phyloP scores from a whole-genome alignment of 768 basidiomycete genomes.

The Rhizopogon vulgaris region DNA sequence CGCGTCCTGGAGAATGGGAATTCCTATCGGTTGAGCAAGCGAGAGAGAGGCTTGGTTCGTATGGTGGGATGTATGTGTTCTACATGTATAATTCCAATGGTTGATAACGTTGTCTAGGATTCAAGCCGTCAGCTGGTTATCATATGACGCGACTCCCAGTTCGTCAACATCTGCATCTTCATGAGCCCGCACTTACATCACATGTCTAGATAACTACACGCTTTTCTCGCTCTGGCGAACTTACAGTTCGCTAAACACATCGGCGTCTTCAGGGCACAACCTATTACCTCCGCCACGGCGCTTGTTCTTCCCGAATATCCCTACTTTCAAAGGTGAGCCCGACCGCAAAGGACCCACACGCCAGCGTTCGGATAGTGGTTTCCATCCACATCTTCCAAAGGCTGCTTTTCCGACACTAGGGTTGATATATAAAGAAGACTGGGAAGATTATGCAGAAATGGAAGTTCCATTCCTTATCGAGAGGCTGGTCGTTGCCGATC shows the following conservation, averaged over 20 bases:
- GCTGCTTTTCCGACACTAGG: slow-evolving; percentile 68
- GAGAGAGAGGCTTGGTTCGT: slow-evolving; percentile 38
- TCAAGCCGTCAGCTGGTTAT: slow-evolving; percentile 65
- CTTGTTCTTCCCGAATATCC: slow-evolving; percentile 66
- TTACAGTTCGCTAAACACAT: slow-evolving; percentile 55
- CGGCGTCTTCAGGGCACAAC: slow-evolving; percentile 36
- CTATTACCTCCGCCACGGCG: slow-evolving; percentile 67
- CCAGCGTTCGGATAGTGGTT: slow-evolving; percentile 49
- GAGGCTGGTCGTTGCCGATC: slow-evolving; percentile 72
- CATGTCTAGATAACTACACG: slow-evolving; percentile 51
- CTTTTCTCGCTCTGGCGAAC: slow-evolving; percentile 74
- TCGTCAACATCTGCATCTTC: slow-evolving; percentile 15
- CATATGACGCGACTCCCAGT: slow-evolving; percentile 48
- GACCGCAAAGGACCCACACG: slow-evolving; percentile 17
- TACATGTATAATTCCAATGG: not conserved
- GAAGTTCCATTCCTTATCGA: slow-evolving; percentile 68
- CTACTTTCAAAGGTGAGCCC: slow-evolving; percentile 43
- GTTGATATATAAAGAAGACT: slow-evolving; percentile 67
- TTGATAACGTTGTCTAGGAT: slow-evolving; percentile 34
- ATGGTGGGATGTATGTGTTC: slow-evolving; percentile 46
- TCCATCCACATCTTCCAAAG: slow-evolving; percentile 69
- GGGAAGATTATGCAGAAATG: slow-evolving; percentile 67
- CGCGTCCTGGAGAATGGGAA: slow-evolving; percentile 51
- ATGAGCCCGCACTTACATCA: slow-evolving; percentile 3
- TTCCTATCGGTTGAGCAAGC: slow-evolving; percentile 49